Evolutionary conservation across 495 filamentous ascomycete genomes (phyloP).

Genomic region (Sordaria brevicollis): DNA sequence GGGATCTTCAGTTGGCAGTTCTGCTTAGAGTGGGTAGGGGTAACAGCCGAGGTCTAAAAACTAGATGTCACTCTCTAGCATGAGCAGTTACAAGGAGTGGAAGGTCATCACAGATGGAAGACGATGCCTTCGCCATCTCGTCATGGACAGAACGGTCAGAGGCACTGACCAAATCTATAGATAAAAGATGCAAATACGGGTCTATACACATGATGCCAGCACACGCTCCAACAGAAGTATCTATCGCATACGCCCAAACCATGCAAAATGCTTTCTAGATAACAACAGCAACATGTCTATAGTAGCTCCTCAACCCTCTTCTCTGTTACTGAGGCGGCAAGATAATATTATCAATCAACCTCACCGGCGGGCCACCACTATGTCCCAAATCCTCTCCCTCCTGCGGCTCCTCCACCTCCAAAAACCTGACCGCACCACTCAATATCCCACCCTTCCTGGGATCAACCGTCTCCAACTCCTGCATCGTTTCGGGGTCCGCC

Average conservation of each 20-base stretch:
- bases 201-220: not conserved
- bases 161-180: not conserved
- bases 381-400: conserved; percentile 64
- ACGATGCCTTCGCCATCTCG: not conserved
- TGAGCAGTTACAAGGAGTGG: not conserved
- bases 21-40: not conserved
- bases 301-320: not conserved
- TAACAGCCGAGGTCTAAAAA: not conserved
- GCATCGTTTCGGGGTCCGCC: conserved; percentile 68
- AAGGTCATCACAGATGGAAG: not conserved
- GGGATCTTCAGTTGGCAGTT: not conserved
- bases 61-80: not conserved
- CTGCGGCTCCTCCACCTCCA: conserved; percentile 59
- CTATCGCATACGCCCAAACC: not conserved
- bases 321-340: conserved; percentile 34
- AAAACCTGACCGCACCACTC: conserved; percentile 84
- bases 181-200: not conserved
- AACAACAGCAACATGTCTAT: not conserved
- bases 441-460: conserved; percentile 63
- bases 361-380: conserved; percentile 56
- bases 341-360: conserved; percentile 92
- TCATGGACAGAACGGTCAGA: not conserved
- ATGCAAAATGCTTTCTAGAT: not conserved
- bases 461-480: conserved; percentile 62
- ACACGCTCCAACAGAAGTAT: not conserved